phyloP scores from a whole-genome alignment of 345 rosid species.

The Combretum micranthum region DNA sequence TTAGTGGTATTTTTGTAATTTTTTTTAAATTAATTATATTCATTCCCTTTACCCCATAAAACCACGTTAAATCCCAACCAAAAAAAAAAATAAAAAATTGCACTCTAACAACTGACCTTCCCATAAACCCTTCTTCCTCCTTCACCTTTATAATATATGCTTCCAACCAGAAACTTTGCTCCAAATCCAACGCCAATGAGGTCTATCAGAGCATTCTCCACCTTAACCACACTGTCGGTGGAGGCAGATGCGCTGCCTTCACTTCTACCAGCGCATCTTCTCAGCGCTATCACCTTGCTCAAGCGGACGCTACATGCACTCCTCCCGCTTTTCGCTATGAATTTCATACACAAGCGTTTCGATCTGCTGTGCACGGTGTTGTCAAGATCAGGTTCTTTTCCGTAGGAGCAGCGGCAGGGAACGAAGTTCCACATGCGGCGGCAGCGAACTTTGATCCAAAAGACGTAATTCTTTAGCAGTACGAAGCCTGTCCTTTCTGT shows the following conservation, averaged over 20 bases:
- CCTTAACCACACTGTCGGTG: slow-evolving; percentile 30
- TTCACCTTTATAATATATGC: not conserved
- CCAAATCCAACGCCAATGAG: slow-evolving; percentile 31
- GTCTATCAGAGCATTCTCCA: slow-evolving; percentile 36
- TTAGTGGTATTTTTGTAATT: too few species aligned
- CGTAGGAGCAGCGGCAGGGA: slow-evolving; percentile 41
- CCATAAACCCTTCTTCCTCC: too few species aligned
- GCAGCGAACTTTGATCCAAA: slow-evolving; percentile 40
- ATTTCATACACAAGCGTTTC: slow-evolving; percentile 23
- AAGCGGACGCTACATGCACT: slow-evolving; percentile 21
- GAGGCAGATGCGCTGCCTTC: slow-evolving; percentile 10
- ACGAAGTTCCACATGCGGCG: slow-evolving; percentile 29
- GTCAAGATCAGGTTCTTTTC: slow-evolving; percentile 46
- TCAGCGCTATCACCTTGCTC: slow-evolving; percentile 34
- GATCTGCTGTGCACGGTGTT: slow-evolving; percentile 30
- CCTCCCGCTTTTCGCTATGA: slow-evolving; percentile 16
- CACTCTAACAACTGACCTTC: too few species aligned
- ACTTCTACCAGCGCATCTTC: not conserved
- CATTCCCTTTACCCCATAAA: too few species aligned
- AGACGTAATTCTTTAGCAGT: slow-evolving; percentile 85
- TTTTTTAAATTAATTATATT: too few species aligned
- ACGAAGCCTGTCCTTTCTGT: slow-evolving; percentile 96
- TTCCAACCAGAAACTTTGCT: not conserved
- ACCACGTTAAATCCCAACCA: too few species aligned
- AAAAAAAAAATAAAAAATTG: too few species aligned